Base-by-base conservation (phyloP, 495 filamentous ascomycete species). In the Parachaetomium inaequale region DNA sequence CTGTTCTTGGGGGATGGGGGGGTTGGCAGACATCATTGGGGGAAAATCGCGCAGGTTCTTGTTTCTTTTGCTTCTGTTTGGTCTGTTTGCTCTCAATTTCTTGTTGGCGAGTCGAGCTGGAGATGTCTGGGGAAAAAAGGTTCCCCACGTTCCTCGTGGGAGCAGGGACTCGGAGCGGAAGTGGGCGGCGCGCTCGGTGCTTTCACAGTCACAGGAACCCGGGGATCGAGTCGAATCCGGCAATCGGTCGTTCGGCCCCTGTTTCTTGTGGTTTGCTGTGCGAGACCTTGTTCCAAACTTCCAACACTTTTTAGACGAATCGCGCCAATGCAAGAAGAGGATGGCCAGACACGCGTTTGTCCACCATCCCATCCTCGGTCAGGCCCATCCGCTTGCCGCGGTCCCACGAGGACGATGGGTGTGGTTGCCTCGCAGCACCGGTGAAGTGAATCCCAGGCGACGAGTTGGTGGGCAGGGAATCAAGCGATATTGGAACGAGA, bases 391-490 rank as follows among this genome's bases (percentile, higher is more conserved):
- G 40, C 38, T 52, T 55, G 29, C 57, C 43, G 34, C 51, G 36
- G 58, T 57, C 43, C 38, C 58, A 65, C 58, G 59, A 43, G 31
- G 29, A 29, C 32, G 36, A 59, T 17, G 5, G n/a, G 60, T 62
- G 64, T 57, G 64, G 60, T 66, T 59, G 56, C 60, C 34, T 56
- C 15, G 64, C 64, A 63, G 55, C 55, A 65, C 60, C 64, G 64
- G 64, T 66, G 42, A 66, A 59, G 47, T 50, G 17, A 51, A 36
- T 19, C 25, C 45, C 36, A 50, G n/a, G 43, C 40, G 43, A 55
- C 7, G 10, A 61, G 25, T 46, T 42, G 61, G 61, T 36, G 54
- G 46, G 54, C 61, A 45, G 28, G 23, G 34, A 51, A 58, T 63
- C 61, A 63, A 53, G 54, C 46, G 45, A 61, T 47, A 65, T 65